phyloP scores from a whole-genome alignment of 31 red algal genomes.

The Bonnemaisonia californica region DNA sequence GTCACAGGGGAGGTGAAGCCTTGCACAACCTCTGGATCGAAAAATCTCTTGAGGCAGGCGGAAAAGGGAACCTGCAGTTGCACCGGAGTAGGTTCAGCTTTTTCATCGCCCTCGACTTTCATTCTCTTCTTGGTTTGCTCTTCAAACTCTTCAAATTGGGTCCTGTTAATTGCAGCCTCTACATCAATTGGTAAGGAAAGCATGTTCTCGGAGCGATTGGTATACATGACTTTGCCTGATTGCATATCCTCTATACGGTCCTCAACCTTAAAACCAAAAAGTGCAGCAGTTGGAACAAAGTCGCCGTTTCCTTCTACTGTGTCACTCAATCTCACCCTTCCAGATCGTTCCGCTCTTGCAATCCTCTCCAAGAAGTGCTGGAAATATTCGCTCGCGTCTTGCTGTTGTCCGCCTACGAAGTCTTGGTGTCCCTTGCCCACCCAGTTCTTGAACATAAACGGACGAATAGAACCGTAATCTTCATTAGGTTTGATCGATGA shows the following conservation, averaged over 20 bases:
- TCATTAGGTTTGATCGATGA: slow-evolving; percentile 20
- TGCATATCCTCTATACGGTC: slow-evolving; percentile 68
- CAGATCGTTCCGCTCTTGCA: slow-evolving; percentile 56
- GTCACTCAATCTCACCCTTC: slow-evolving; percentile 20
- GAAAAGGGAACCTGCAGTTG: slow-evolving; percentile 69
- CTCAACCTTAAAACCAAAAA: slow-evolving; percentile 74
- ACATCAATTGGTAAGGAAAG: slow-evolving; percentile 60
- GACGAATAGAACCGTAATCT: slow-evolving; percentile 40
- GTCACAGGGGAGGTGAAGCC: slow-evolving; percentile 69
- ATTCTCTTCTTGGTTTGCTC: slow-evolving; percentile 59
- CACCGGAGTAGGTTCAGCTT: slow-evolving; percentile 47
- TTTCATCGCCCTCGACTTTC: slow-evolving; percentile 18
- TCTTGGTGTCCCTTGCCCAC: slow-evolving; percentile 83
- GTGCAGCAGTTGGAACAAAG: slow-evolving; percentile 44
- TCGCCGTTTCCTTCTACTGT: not conserved
- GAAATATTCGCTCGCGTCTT: slow-evolving; percentile 94
- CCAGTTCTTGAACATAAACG: slow-evolving; percentile 83
- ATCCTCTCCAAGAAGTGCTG: slow-evolving; percentile 83
- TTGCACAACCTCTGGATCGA: slow-evolving; percentile 42
- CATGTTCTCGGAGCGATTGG: slow-evolving; percentile 62
- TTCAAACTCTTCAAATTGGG: slow-evolving; percentile 74
- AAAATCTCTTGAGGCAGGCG: slow-evolving; percentile 58
- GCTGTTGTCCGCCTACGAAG: slow-evolving; percentile 79
- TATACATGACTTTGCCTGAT: slow-evolving; percentile 65
- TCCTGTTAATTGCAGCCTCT: slow-evolving; percentile 58